Evolutionary conservation across 257 asterid genomes (phyloP).

Genomic region (Nicotiana benthamiana): DNA sequence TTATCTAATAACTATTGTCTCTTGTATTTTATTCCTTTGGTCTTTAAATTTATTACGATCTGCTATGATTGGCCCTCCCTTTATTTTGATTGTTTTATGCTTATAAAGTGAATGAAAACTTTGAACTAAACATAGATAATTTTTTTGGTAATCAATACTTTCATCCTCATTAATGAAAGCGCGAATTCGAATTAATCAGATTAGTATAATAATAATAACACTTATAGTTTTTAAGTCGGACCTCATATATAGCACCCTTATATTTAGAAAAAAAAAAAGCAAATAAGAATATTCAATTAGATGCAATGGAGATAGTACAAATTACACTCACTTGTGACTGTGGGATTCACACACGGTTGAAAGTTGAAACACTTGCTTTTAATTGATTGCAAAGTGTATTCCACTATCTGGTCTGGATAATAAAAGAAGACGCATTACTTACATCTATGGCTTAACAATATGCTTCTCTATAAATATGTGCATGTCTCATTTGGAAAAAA

Average conservation of each 20-base stretch:
- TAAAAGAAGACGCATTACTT: neutral
- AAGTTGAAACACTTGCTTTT: neutral
- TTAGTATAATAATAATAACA: neutral
- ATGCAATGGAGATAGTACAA: conserved; percentile 3
- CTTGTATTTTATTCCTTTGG: too few relatives aligned
- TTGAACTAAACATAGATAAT: too few relatives aligned
- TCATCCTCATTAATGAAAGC: neutral
- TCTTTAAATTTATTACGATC: too few relatives aligned
- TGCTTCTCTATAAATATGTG: conserved; percentile 42
- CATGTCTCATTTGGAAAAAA: conserved; percentile 30
- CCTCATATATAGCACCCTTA: neutral
- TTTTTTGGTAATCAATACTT: too few relatives aligned
- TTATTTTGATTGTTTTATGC: too few relatives aligned
- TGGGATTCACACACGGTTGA: neutral
- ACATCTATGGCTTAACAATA: neutral
- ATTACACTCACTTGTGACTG: neutral
- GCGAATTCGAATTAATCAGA: too few relatives aligned
- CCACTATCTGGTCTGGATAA: neutral
- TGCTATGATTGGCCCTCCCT: too few relatives aligned
- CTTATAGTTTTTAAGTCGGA: neutral
- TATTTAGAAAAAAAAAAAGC: neutral
- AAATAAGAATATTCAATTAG: neutral
- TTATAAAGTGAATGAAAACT: too few relatives aligned
- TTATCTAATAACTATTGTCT: too few relatives aligned
- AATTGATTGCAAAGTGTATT: conserved; percentile 7